phyloP scores from a whole-genome alignment of 1,139 yeast species.

The Zygosaccharomyces sapae region DNA sequence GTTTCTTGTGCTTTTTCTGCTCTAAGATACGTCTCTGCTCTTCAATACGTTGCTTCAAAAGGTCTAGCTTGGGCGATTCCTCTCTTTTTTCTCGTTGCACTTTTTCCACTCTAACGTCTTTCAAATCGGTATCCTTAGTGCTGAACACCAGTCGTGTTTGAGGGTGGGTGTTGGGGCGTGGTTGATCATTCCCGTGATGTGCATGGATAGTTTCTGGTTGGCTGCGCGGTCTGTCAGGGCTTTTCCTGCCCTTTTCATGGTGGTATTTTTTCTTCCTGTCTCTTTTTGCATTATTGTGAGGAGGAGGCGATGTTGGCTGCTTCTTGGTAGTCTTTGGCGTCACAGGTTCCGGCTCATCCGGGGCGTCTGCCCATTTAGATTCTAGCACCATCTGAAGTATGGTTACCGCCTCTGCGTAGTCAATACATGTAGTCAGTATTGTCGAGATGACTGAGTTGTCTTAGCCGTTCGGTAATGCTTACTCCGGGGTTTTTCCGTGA shows the following conservation, averaged over 20 bases:
- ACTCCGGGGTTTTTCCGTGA: neutral
- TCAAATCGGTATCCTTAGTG: slow-evolving; percentile 8
- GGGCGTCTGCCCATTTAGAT: slow-evolving; percentile 16
- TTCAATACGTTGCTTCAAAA: slow-evolving; percentile 31
- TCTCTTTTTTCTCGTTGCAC: neutral
- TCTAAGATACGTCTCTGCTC: slow-evolving; percentile 29
- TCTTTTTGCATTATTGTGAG: neutral
- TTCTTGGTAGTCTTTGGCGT: slow-evolving; percentile 3
- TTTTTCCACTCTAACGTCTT: slow-evolving; percentile 5
- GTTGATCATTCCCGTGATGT: neutral
- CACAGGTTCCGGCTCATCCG: slow-evolving; percentile 6
- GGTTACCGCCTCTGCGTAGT: neutral
- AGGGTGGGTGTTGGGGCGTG: slow-evolving; percentile 4
- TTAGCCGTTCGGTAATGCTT: neutral
- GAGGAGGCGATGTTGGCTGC: neutral
- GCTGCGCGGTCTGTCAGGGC: neutral
- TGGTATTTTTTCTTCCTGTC: too few species aligned
- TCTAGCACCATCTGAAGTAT: slow-evolving; percentile 11
- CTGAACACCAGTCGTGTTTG: slow-evolving; percentile 10
- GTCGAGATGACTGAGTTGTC: neutral
- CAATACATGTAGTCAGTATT: neutral
- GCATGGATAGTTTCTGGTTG: neutral
- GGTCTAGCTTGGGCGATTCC: slow-evolving; percentile 11
- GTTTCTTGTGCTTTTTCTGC: slow-evolving; percentile 25
- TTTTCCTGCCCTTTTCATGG: neutral